Conservation (phyloP, 169 alveolate genomes). For the Plasmodium gaboni region DNA sequence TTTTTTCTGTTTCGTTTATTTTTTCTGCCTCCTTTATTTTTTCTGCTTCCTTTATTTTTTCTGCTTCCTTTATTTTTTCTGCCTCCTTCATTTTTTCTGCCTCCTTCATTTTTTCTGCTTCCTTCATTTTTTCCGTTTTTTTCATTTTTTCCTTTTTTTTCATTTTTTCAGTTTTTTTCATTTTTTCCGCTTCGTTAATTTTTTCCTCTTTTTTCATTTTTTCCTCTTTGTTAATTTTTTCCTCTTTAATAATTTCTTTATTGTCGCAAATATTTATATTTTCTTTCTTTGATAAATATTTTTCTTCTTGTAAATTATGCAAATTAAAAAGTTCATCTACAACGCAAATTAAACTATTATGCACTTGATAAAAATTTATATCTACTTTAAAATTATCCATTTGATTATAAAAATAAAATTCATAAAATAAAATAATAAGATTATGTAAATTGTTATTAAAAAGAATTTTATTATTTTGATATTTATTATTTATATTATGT, state of each 20-base stretch:
- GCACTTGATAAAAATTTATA: slow-evolving; percentile 36
- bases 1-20: no score
- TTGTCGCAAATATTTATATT: background rate
- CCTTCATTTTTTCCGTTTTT: no score
- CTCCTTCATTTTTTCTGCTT: no score
- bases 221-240: background rate
- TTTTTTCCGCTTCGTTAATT: background rate
- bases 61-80: no score
- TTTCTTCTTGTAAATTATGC: slow-evolving; percentile 13
- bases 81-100: no score
- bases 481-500: background rate
- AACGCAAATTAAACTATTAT: slow-evolving; percentile 47
- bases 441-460: slow-evolving; percentile 10
- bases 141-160: background rate
- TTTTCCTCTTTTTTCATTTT: background rate
- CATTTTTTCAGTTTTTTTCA: background rate
- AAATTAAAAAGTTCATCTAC: slow-evolving; percentile 50
- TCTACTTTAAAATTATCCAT: slow-evolving; percentile 23
- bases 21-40: no score
- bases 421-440: slow-evolving; percentile 48
- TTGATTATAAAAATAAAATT: slow-evolving; percentile 35
- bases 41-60: no score
- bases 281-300: background rate
- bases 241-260: no score
- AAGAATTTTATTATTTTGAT: slow-evolving; percentile 7